A percentile compares a stretch with the other conserved stretches of the same genome.
Evolutionary conservation across 2,329 filamentous ascomycete genomes (phyloP).

Genomic region (Phoma herbarum): DNA sequence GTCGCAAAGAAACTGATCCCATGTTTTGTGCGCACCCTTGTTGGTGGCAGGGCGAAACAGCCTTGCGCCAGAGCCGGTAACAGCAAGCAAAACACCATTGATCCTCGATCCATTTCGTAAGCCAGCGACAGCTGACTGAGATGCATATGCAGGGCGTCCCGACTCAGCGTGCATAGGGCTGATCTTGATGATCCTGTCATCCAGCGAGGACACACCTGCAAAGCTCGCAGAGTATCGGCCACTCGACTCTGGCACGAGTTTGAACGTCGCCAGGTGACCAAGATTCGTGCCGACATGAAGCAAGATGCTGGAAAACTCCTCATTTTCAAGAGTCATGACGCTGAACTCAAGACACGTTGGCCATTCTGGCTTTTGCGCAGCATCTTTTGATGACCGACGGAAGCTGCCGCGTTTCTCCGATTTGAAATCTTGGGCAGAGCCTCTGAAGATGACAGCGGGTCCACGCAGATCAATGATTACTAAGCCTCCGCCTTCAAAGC

Average conservation of each 20-base stretch:
- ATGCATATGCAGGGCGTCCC: constrained; percentile 78
- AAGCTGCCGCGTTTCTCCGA: constrained; percentile 80
- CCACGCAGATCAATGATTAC: constrained; percentile 88
- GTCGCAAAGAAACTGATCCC: constrained; percentile 84
- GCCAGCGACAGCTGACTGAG: constrained; percentile 76
- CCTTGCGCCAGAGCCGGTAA: constrained; percentile 77
- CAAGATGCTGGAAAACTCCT: constrained; percentile 92
- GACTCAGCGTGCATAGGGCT: constrained; percentile 81
- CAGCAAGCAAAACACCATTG: constrained; percentile 81
- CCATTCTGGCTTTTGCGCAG: constrained; percentile 69
- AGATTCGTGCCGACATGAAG: constrained; percentile 89
- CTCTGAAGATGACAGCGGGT: constrained; percentile 81
- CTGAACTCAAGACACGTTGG: constrained; percentile 87
- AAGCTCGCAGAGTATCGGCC: constrained; percentile 76
- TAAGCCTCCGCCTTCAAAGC: constrained; percentile 82
- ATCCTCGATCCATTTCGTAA: constrained; percentile 77
- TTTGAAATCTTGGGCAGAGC: constrained; percentile 78
- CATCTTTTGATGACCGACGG: constrained; percentile 61
- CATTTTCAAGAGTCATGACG: constrained; percentile 88
- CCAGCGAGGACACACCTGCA: constrained; percentile 72
- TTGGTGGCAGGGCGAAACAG: constrained; percentile 85
- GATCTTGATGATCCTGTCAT: constrained; percentile 76
- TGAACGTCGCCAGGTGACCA: constrained; percentile 88
- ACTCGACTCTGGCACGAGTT: constrained; percentile 76
- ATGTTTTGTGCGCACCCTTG: constrained; percentile 92